Evolutionary conservation across 1,139 yeast species (phyloP).

Genomic region (Wickerhamomyces sp.): DNA sequence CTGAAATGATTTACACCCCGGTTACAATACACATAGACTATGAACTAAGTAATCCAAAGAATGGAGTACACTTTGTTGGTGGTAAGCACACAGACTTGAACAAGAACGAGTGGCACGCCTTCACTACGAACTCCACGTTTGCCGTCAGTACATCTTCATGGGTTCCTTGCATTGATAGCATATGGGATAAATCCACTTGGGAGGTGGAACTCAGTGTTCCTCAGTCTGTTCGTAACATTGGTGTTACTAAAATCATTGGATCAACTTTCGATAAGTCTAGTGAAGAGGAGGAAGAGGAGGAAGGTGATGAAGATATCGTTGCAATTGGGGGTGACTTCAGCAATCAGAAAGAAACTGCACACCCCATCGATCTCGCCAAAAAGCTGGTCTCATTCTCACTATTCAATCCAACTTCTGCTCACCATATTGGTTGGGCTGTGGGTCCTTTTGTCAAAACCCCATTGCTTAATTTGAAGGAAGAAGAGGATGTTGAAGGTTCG

Average conservation of each 20-base stretch:
- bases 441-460: constrained; percentile 73
- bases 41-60: constrained; percentile 56
- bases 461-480: constrained; percentile 30
- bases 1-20: constrained; percentile 58
- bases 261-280: constrained; percentile 20
- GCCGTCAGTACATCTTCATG: constrained; percentile 87
- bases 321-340: constrained; percentile 77
- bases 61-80: constrained; percentile 75
- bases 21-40: constrained; percentile 68
- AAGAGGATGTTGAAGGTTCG: constrained; percentile 36
- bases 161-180: constrained; percentile 92
- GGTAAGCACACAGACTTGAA: constrained; percentile 32
- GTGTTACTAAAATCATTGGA: constrained; percentile 42
- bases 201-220: constrained; percentile 81
- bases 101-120: constrained; percentile 69
- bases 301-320: constrained; percentile 43
- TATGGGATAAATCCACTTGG: constrained; percentile 92
- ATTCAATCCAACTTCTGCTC: constrained; percentile 85
- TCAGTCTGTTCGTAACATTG: constrained; percentile 69
- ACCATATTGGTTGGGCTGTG: constrained; percentile 93
- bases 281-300: constrained; percentile 35
- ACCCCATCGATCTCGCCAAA: constrained; percentile 61
- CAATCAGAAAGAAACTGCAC: constrained; percentile 45
- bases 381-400: constrained; percentile 77
- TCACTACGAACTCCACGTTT: constrained; percentile 73